phyloP scores from a whole-genome alignment of 768 basidiomycete species.

The Psilocybe azurescens region DNA sequence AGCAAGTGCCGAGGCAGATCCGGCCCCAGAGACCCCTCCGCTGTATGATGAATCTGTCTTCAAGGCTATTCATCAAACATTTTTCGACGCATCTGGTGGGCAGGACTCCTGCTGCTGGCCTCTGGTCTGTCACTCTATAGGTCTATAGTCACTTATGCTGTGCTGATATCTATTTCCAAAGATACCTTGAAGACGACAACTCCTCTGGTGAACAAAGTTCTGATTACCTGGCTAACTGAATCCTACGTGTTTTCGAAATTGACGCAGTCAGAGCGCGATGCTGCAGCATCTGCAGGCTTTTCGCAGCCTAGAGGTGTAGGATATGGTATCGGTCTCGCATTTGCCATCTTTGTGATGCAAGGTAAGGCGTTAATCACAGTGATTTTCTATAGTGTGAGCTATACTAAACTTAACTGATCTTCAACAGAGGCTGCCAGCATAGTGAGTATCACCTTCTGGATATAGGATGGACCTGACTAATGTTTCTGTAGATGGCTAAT shows the following conservation, averaged over 20 bases:
- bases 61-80: slow-evolving; percentile 50
- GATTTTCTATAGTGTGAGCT: background rate
- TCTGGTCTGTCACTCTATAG: slow-evolving; percentile 34
- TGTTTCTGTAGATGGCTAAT: slow-evolving; percentile 40
- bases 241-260: slow-evolving; percentile 48
- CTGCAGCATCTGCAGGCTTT: slow-evolving; percentile 30
- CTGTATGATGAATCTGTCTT: slow-evolving; percentile 55
- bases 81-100: slow-evolving; percentile 50
- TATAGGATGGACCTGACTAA: background rate
- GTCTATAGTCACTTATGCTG: background rate
- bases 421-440: slow-evolving; percentile 45
- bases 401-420: background rate
- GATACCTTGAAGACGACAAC: slow-evolving; percentile 58
- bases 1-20: background rate
- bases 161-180: slow-evolving; percentile 10
- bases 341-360: slow-evolving; percentile 67
- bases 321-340: slow-evolving; percentile 64
- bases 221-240: slow-evolving; percentile 62
- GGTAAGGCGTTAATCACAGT: slow-evolving; percentile 32
- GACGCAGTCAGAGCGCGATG: slow-evolving; percentile 40
- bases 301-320: slow-evolving; percentile 53
- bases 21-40: slow-evolving; percentile 3
- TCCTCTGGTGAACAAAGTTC: slow-evolving; percentile 61
- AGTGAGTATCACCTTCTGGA: slow-evolving; percentile 26
- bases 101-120: slow-evolving; percentile 53